Percentiles rank a stretch among this genome's conserved stretches.
phyloP scores from a whole-genome alignment of 805 yeast genomes.

The Saccharomyces jurei region DNA sequence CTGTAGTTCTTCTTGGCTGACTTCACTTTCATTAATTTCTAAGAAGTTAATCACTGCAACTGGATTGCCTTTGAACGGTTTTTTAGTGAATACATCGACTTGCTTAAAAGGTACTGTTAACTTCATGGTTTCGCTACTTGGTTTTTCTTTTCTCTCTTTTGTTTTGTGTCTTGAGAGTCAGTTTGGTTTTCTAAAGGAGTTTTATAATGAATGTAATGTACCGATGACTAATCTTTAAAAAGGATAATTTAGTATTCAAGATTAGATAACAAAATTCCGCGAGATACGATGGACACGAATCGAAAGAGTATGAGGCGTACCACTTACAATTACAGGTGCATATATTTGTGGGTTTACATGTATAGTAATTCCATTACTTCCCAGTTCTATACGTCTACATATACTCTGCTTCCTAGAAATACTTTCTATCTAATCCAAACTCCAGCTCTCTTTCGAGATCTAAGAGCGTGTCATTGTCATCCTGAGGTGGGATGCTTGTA shows the following conservation, averaged over 20 bases:
- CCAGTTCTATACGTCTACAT: neutral
- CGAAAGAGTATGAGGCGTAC: neutral
- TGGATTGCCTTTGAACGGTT: conserved; percentile 42
- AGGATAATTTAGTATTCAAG: neutral
- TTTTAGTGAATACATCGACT: conserved; percentile 31
- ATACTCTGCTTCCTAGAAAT: conserved; percentile 3
- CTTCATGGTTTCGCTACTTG: conserved; percentile 6
- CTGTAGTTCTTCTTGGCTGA: conserved; percentile 37
- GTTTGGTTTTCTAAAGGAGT: neutral
- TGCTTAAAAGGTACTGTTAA: conserved; percentile 26
- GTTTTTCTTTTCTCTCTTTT: neutral
- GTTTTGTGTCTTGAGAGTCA: neutral
- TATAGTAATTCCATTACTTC: neutral
- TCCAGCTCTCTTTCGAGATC: conserved; percentile 61
- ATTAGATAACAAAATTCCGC: neutral
- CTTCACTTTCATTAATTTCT: conserved; percentile 11
- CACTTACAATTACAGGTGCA: neutral
- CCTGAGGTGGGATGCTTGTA: conserved; percentile 8
- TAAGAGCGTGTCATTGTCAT: conserved; percentile 25
- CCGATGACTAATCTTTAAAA: neutral
- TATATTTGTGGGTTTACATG: neutral
- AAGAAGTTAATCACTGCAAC: conserved; percentile 39
- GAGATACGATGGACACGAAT: neutral
- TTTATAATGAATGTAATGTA: neutral
- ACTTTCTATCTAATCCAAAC: conserved; percentile 54